A percentile compares a stretch with the other conserved stretches of the same genome.
Evolutionary conservation across 768 basidiomycete species (phyloP).

Genomic region (Termitomyces sp.): DNA sequence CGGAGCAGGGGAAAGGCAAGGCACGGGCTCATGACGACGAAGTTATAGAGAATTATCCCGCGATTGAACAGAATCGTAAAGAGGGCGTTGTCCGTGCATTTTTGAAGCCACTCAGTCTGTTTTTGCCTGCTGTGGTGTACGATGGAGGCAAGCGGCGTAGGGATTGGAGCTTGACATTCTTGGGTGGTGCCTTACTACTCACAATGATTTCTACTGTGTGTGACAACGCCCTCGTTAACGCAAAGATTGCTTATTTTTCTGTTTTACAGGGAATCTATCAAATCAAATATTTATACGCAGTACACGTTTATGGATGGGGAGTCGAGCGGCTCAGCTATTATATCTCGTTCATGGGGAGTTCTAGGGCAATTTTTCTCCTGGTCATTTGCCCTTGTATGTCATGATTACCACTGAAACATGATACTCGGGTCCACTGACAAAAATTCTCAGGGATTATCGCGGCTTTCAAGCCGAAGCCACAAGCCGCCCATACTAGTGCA

Average conservation of each 20-base stretch:
- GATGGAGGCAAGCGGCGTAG: slow-evolving; percentile 39
- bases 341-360: slow-evolving; percentile 61
- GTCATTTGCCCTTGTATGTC: slow-evolving; percentile 38
- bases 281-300: slow-evolving; percentile 80
- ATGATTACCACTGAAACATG: neutral
- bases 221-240: slow-evolving; percentile 2
- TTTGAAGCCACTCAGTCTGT: slow-evolving; percentile 62
- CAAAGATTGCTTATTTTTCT: neutral
- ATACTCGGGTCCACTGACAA: neutral
- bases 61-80: neutral
- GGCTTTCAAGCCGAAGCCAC: slow-evolving; percentile 48
- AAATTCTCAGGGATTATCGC: slow-evolving; percentile 55
- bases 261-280: slow-evolving; percentile 62
- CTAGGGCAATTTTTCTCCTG: slow-evolving; percentile 59
- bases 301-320: slow-evolving; percentile 67
- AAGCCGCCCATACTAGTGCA: slow-evolving; percentile 5
- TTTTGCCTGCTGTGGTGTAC: slow-evolving; percentile 55
- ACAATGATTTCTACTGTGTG: slow-evolving; percentile 67
- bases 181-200: slow-evolving; percentile 59
- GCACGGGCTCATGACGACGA: slow-evolving; percentile 14
- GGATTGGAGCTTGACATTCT: slow-evolving; percentile 80
- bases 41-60: slow-evolving; percentile 14
- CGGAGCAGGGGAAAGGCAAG: slow-evolving; percentile 22
- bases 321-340: slow-evolving; percentile 75
- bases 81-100: slow-evolving; percentile 32